Percentiles rank a stretch among this genome's conserved stretches.
phyloP scores from a whole-genome alignment of 2,329 filamentous ascomycete genomes.

The Fusarium goolgardi region DNA sequence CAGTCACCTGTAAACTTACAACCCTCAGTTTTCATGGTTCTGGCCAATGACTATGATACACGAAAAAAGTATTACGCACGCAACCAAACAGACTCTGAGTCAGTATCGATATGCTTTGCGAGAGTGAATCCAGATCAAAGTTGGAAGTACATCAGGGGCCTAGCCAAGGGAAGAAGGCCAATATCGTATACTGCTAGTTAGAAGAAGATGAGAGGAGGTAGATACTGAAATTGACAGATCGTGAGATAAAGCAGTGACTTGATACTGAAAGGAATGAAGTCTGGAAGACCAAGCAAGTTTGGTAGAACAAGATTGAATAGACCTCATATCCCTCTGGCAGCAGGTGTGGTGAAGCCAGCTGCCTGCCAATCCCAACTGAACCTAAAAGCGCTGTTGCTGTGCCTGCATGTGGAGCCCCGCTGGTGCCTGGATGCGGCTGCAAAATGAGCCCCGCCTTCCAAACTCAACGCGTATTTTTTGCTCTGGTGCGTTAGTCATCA shows the following conservation, averaged over 20 bases:
- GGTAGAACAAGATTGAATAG: neutral
- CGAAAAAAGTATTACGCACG: neutral
- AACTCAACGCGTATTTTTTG: conserved; percentile 30
- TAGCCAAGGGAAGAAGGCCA: neutral
- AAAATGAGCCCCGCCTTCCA: conserved; percentile 13
- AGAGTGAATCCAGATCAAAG: neutral
- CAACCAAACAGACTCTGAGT: neutral
- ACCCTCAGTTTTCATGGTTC: neutral
- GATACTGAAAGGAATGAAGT: neutral
- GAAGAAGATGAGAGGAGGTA: neutral
- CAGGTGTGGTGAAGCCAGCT: neutral
- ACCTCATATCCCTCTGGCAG: neutral
- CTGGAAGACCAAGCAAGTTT: neutral
- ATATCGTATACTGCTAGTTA: neutral
- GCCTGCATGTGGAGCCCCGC: conserved; percentile 8
- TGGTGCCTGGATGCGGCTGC: conserved; percentile 39
- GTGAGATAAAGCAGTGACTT: neutral
- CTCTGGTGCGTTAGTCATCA: conserved; percentile 40
- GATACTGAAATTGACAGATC: neutral
- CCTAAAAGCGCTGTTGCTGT: neutral
- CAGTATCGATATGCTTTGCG: neutral
- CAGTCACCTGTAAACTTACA: neutral
- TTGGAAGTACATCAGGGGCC: neutral
- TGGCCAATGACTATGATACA: neutral
- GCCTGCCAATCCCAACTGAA: neutral